phyloP scores from a whole-genome alignment of 164 flowering plant species.

The Paratinospora sagittata region DNA sequence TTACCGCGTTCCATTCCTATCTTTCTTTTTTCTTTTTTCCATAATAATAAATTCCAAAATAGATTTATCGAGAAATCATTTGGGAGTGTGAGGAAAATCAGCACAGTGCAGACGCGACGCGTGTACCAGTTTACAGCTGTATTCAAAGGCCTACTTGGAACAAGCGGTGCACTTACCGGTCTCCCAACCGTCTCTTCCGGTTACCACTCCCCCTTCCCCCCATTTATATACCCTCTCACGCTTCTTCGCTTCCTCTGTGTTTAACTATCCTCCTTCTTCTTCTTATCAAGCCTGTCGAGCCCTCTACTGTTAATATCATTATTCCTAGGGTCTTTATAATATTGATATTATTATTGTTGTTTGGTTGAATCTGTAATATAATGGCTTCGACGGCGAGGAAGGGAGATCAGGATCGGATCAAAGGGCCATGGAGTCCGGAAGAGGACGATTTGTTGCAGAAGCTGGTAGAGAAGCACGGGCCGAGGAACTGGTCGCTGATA shows the following conservation, averaged over 20 bases:
- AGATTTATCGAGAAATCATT: conserved; percentile 1
- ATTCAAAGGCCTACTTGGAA: conserved; percentile 33
- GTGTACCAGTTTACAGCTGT: conserved; percentile 65
- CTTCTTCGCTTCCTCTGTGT: conserved; percentile 9
- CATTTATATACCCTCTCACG: conserved; percentile 18
- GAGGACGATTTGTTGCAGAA: conserved; percentile 60
- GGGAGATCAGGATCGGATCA: conserved; percentile 66
- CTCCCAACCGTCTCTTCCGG: no score
- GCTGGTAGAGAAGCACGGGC: conserved; percentile 64
- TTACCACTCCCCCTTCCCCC: conserved; percentile 23
- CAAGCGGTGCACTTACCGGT: conserved; percentile 30
- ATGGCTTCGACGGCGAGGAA: conserved; percentile 22
- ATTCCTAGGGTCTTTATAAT: no score
- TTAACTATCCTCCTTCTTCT: conserved; percentile 8
- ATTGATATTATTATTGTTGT: no score
- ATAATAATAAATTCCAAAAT: conserved; percentile 1
- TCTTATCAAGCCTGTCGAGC: not conserved
- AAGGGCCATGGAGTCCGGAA: conserved; percentile 96
- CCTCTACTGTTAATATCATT: no score
- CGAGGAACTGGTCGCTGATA: conserved; percentile 87
- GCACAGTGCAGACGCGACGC: conserved; percentile 29
- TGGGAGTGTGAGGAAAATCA: conserved; percentile 6
- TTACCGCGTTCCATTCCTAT: not conserved
- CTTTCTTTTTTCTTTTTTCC: not conserved
- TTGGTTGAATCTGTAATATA: no score